Evolutionary conservation across 2,329 filamentous ascomycete genomes (phyloP), one percentile per base, ranked within the genome.

Genomic region (Dactylellina drechsleri): DNA sequence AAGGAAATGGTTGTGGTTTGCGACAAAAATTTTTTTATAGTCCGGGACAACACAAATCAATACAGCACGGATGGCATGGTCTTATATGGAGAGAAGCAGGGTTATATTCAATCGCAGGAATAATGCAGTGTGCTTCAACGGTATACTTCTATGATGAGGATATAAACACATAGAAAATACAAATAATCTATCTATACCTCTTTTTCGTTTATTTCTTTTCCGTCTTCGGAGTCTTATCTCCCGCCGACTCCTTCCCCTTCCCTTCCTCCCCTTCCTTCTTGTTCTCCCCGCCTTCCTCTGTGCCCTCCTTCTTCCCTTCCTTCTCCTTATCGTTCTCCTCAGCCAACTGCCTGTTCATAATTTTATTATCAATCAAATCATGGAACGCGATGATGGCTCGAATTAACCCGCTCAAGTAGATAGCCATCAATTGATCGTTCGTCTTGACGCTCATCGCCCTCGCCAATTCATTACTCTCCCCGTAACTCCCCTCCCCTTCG

Each of bases 291-390:
- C 90, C 89, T 81, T 93, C 88, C 73, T 84, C 84, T 67, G 83
- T 83, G 77, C 71, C 71, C 41, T 86, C 85, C 78, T 85, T 86
- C 77, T 83, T 83, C 67, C 85, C 83, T 58, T 88, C 88, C 73
- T 89, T 92, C 84, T 92, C 92, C 80, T 90, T 88, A 53, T 85
- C 87, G 79, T 98, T 94, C 84, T 94, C 94, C 81, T 99, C 95
- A 81, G 98, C 95, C 81, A 96, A 91, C 84, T 98, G 93, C 82
- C 94, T 88, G 84, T 99, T 99, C 85, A 98, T 94, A 79, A 98
- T 97, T 87, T 99, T 99, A 86, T 99, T 99, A 85, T 99, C 95
- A 78, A 99, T 99, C 79, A 99, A 85, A 82, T 99, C 95, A 83
- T 99, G 95, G 90, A 98, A 99, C 6, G 95, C 95, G 12, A 95